Base-by-base conservation (phyloP, 2,329 filamentous ascomycete species). In the Sarocladium oryzae region DNA sequence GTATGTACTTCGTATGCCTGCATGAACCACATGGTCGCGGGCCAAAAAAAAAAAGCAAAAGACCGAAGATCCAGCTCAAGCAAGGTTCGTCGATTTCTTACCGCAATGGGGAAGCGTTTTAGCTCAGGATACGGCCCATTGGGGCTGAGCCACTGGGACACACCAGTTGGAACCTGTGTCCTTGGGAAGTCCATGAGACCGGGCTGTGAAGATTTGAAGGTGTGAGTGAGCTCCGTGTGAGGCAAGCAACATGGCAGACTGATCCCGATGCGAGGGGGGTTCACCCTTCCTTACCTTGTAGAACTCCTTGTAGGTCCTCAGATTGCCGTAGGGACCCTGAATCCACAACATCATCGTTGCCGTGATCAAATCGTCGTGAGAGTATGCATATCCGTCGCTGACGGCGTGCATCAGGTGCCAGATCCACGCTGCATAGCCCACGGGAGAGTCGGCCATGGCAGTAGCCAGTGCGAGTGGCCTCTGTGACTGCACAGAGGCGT, bases 291-390 rank as follows among this genome's bases (percentile, higher is more conserved):
- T 23, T 32, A 49, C 45, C 20, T 38, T 49, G 26, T 49, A 51
- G 30, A 49, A 51, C 33, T 53, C 52, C 32, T 45, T 45, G 40
- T 53, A 53, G 8, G 41, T 45, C 13, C 48, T 24, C 46, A 53
- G 7, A 16, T 26, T 20, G 9, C 46, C 52, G 28, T 53, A 53
- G 8, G 52, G 52, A 11, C 52, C 52, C n/a, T 43, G 52, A 15
- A 51, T 50, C 16, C 24, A 53, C 21, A 43, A 38, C 52, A 53
- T 53, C 52, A 53, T 53, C 9, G 52, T 45, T 37, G 36, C 43
- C 10, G 52, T 53, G 26, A 53, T 35, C 23, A 53, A 30, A 15
- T 53, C 46, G 15, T 53, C 37, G 10, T 37, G 52, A 3, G 36
- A 43, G 18, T 38, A 51, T 13, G 20, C 20, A 18, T 51, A 48